Evolutionary conservation across 1,139 yeast species (phyloP), one percentile per base, ranked within the genome.

Genomic region (Suzukiozyma palmioleophila): DNA sequence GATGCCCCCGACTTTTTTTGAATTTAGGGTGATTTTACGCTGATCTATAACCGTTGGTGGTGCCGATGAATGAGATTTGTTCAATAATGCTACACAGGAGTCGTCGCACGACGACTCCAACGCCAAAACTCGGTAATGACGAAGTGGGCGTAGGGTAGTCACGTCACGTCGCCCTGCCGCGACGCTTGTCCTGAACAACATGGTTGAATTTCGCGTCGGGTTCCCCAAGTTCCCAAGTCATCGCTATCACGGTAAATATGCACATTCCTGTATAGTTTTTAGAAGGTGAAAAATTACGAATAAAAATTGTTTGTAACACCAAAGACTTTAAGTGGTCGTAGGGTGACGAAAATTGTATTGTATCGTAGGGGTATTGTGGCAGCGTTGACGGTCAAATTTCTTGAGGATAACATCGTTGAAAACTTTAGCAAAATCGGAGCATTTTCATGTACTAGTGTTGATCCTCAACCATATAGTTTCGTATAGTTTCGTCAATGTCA

Each of bases 81-180:
- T 81, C 5, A 90, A 59, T 13, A 92, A 62, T 0, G 96, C 86
- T 2, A 89, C 89, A 49, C 97, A 89, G 0, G 96, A 77, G 58
- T 92, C 99, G 56, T 92, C 99, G 56, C 99, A 94, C 0, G 97
- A 88, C 0, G 96, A 81, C 54, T 92, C 98, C 13, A 92, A 77
- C 0, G 97, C 94, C 21, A 92, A 64, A 0, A 89, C 94, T 36
- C 72, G 73, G 59, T 88, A 89, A 1, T 44, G 33, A 27, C 79
- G 55, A 11, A 25, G 16, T 18, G 35, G 15, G 7, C 3, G 14
- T n/a, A 9, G 12, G 4, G 15, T 6, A 9, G 8, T 18, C 21
- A 22, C 10, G 14, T 21, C n/a, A 16, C 10, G 26, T 26, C 22
- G 14, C 22, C 7, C 22, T 7, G 22, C 7, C 7, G 22, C 22